Percentiles rank a stretch among this genome's conserved stretches.
Conservation (phyloP, 2,329 filamentous ascomycete species). For the Fusarium pseudonygamai region DNA sequence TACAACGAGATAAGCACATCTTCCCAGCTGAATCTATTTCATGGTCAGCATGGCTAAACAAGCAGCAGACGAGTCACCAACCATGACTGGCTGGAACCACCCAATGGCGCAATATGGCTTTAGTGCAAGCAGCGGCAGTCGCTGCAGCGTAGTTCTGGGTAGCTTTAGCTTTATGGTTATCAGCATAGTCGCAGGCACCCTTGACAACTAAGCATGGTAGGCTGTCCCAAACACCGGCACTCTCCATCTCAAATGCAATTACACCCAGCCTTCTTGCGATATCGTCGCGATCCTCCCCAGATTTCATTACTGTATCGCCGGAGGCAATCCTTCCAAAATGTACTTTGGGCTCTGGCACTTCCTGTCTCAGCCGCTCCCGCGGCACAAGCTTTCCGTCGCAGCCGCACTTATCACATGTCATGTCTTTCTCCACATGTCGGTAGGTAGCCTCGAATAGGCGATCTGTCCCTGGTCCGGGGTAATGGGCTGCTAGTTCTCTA, state of each 20-base stretch:
- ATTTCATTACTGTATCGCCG: slow-evolving; percentile 51
- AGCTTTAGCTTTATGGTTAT: background rate
- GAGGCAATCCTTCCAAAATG: slow-evolving; percentile 42
- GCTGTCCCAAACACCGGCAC: background rate
- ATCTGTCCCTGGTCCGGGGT: background rate
- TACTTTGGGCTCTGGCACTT: background rate
- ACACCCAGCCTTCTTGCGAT: slow-evolving; percentile 34
- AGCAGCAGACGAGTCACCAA: fast-evolving
- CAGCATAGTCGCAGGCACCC: fast-evolving
- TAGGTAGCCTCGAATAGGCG: background rate
- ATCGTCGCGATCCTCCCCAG: slow-evolving; percentile 46
- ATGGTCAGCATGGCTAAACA: background rate
- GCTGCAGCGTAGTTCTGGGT: background rate
- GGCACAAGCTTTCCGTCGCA: background rate
- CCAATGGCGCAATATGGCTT: background rate
- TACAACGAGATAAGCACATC: background rate
- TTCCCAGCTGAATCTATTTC: background rate
- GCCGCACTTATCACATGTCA: background rate
- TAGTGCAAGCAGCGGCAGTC: background rate
- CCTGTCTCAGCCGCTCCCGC: background rate
- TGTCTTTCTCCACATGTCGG: background rate
- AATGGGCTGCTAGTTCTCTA: background rate
- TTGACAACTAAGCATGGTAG: background rate
- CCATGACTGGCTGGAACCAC: background rate
- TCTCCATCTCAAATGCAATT: slow-evolving; percentile 37